These are phyloP conservation scores for Haplographium delicatum DNA, from an alignment of 495 filamentous ascomycete species.

Conservation along the genomic window DNA sequence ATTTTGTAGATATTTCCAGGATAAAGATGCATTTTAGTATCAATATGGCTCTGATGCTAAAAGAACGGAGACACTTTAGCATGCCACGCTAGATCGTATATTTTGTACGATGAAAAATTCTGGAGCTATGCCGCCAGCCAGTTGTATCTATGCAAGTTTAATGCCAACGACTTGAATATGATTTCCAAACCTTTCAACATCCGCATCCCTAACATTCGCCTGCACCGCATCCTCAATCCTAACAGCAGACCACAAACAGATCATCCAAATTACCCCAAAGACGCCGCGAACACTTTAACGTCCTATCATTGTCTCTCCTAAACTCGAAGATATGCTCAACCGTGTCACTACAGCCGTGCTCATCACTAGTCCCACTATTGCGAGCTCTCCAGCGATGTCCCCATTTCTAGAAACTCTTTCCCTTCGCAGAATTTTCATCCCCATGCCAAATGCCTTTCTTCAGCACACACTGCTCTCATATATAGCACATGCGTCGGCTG, in stretches of 20 bases:
- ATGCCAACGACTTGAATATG: too few relatives aligned
- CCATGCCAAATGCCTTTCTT: background rate
- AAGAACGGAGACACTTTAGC: background rate
- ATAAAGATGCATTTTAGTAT: background rate
- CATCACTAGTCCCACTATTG: background rate
- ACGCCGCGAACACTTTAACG: too few relatives aligned
- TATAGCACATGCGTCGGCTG: background rate
- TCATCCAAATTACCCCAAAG: too few relatives aligned
- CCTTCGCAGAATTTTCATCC: background rate
- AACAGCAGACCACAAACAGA: too few relatives aligned
- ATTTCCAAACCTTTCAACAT: too few relatives aligned
- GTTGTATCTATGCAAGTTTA: too few relatives aligned
- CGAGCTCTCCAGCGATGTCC: background rate
- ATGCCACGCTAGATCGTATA: background rate
- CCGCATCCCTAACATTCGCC: too few relatives aligned
- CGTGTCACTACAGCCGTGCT: background rate
- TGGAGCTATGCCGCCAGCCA: too few relatives aligned
- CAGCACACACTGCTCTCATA: background rate
- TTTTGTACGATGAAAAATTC: too few relatives aligned
- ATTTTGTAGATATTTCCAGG: background rate
- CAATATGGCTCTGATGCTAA: background rate
- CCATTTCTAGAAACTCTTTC: slow-evolving; percentile 1
- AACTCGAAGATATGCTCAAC: background rate
- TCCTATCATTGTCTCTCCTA: too few relatives aligned
- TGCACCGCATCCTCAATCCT: too few relatives aligned